phyloP scores from a whole-genome alignment of 495 filamentous ascomycete species.

The Achaetomiella virescens region DNA sequence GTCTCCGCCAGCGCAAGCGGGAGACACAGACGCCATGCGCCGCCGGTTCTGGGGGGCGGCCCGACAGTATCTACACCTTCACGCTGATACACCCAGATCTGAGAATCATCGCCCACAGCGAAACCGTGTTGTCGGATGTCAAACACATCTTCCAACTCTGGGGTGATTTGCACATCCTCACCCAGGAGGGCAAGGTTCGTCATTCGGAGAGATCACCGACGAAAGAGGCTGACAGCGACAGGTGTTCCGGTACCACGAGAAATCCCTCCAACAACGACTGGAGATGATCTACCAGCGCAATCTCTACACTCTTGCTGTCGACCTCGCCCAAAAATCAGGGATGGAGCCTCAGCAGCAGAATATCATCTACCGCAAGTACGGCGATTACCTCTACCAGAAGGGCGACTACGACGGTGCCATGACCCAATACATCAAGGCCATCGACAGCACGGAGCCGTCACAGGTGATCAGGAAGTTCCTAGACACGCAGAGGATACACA shows the following conservation, averaged over 20 bases:
- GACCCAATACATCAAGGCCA: constrained; percentile 94
- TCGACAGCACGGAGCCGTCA: constrained; percentile 90
- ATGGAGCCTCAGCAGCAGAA: constrained; percentile 75
- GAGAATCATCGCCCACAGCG: constrained; percentile 84
- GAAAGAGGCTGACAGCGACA: constrained; percentile 24
- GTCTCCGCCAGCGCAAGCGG: constrained; percentile 58
- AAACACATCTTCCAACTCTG: constrained; percentile 78
- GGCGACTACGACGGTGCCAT: constrained; percentile 94
- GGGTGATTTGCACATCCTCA: constrained; percentile 84
- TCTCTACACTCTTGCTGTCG: constrained; percentile 85
- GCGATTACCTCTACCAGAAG: constrained; percentile 92
- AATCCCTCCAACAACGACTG: constrained; percentile 79
- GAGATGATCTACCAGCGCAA: constrained; percentile 94
- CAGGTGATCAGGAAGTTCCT: constrained; percentile 94
- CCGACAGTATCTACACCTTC: constrained; percentile 75
- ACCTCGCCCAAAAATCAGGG: constrained; percentile 83
- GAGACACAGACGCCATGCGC: constrained; percentile 48
- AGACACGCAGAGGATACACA: constrained; percentile 93
- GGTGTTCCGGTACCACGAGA: constrained; percentile 89
- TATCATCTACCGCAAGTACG: constrained; percentile 86
- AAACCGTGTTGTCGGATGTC: constrained; percentile 71
- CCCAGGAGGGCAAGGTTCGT: constrained; percentile 79
- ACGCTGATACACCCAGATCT: constrained; percentile 84
- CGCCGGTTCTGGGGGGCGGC: constrained; percentile 58
- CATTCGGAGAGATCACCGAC: not conserved